Base-by-base conservation (phyloP, 2,329 filamentous ascomycete genomes). In the Dactylellina drechsleri region DNA sequence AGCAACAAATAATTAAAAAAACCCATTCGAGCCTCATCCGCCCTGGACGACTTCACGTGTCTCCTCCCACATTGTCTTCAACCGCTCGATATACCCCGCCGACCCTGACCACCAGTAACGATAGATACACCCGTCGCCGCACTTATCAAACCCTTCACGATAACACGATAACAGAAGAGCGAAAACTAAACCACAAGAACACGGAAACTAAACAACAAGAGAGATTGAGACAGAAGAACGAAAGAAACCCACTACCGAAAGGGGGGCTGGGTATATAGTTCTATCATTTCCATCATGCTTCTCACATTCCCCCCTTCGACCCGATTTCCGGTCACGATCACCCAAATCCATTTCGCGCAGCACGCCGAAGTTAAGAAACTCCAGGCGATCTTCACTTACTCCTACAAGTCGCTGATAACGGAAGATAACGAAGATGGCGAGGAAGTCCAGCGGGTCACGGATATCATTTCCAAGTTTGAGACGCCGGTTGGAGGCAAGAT, bases 281-380 rank as follows among this genome's bases (percentile, higher is more conserved):
- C 31, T 36, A 36, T 41, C n/a, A 47, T 54, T 50, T n/a, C 60
- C 60, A 62, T 62, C 58, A 79, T 79, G 79, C 78, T 79, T 60
- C 77, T 79, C 75, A 77, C 77, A 75, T 76, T 79, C 57, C 76
- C 79, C 52, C 71, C 68, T 54, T 78, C 77, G 62, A 88, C 97
- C 79, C 91, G 91, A 83, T 99, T 98, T 83, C 95, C 95, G 79
- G 93, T 98, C 83, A 96, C 91, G 79, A 90, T 99, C 83, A 93
- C 90, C 79, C 91, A 92, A 82, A 86, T 98, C 76, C 87, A 94
- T 78, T 93, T 92, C 82, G 84, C 86, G 78, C 87, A 88, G 18
- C 91, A 91, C 82, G 92, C 97, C 79, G 81, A 86, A 76, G 87
- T 99, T 80, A 86, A 88, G 80, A 91, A 91, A 82, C 86, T 92